Base-by-base conservation (phyloP, 768 basidiomycete genomes). In the Boletus tylopilopsis region DNA sequence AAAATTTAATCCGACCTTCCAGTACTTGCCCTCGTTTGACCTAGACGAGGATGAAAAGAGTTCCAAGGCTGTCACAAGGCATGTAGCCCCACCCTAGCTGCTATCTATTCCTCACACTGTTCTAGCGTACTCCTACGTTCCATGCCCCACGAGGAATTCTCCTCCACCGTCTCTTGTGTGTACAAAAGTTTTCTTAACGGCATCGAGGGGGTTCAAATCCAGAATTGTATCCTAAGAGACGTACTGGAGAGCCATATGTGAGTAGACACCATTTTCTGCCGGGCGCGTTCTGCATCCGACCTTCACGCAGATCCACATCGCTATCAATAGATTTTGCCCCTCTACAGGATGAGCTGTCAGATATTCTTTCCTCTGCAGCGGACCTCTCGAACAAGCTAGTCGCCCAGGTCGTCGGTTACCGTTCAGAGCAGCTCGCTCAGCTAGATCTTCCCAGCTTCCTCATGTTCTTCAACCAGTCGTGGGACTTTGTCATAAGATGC, bases 401-500 rank as follows among this genome's bases (percentile, higher is more conserved):
- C 2, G 87, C 92, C 18, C 88, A 86, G 64, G 75, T 94, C n/a
- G 70, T 97, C 34, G 73, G 79, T 35, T 72, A 82, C 7, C 82
- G 95, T 24, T 76, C 85, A 13, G 91, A 95, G 54, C 83, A 86
- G 55, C 90, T 95, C 64, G 76, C 87, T 0, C 70, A 76, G 12
- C 76, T 98, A 21, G 74, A 81, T 21, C 69, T 97, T 29, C 70
- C 76, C 4, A 81, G 85, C 38, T 98, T 98, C 70, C 72, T 90
- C 29, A 76, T 74, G 11, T 75, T 97, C 49, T 95, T 94, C 74
- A 84, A 86, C 47, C 77, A 81, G 57, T 84, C 88, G 2, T 97
- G 95, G 95, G 69, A 76, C 22, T 98, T 98, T 58, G 92, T 98
- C 9, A 78, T 96, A 22, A 77, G 76, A 55, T 92, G 90, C 61